A percentile compares a stretch with the other conserved stretches of the same genome.
phyloP scores from a whole-genome alignment of 164 flowering plant genomes.

The grape (Vitis vinifera) region DNA sequence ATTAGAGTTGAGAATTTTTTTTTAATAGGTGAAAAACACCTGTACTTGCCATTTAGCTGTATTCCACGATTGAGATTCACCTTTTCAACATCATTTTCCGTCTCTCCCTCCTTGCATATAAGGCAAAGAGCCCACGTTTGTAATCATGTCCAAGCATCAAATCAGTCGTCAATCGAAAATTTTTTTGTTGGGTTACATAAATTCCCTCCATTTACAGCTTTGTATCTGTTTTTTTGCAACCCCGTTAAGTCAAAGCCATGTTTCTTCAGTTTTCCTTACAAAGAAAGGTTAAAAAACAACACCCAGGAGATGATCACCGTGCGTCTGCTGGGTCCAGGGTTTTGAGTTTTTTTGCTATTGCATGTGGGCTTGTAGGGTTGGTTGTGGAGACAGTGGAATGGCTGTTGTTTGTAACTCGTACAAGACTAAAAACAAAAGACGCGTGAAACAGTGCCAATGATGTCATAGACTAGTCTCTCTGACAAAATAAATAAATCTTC shows the following conservation, averaged over 20 bases:
- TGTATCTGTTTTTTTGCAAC: slow-evolving; percentile 4
- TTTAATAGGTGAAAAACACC: too few relatives aligned
- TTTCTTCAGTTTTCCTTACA: slow-evolving; percentile 17
- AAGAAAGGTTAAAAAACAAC: slow-evolving; percentile 13
- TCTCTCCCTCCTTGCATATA: slow-evolving; percentile 1
- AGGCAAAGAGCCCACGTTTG: slow-evolving; percentile 5
- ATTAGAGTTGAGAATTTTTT: too few relatives aligned
- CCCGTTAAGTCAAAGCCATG: slow-evolving; percentile 19
- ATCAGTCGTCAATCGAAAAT: not conserved
- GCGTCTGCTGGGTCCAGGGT: slow-evolving; percentile 16
- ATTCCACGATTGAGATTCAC: too few relatives aligned
- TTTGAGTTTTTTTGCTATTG: not conserved
- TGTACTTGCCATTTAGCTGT: too few relatives aligned
- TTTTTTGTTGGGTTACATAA: slow-evolving; percentile 6
- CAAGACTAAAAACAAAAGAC: slow-evolving; percentile 12
- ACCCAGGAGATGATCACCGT: slow-evolving; percentile 18
- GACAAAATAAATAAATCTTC: not conserved
- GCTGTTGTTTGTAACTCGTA: not conserved
- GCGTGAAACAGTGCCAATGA: slow-evolving; percentile 18
- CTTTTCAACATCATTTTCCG: not conserved
- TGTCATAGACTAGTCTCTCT: slow-evolving; percentile 4
- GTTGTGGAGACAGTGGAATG: not conserved
- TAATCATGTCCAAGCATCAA: not conserved
- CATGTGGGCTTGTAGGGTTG: not conserved
- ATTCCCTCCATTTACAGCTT: slow-evolving; percentile 11